phyloP scores from a whole-genome alignment of 768 basidiomycete genomes.

The Suillus brevipes region DNA sequence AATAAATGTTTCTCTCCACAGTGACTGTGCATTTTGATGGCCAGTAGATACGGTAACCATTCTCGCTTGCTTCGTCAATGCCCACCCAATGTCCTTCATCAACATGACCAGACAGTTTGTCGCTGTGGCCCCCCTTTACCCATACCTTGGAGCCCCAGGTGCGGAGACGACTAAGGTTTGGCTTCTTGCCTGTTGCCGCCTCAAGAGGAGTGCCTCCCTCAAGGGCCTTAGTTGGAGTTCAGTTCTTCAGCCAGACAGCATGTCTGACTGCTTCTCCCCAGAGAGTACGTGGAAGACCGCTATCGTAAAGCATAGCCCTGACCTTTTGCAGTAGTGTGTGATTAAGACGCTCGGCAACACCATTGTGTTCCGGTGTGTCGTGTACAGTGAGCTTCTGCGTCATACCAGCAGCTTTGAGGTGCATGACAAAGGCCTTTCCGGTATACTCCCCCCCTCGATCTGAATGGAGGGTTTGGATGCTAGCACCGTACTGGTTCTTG shows the following conservation, averaged over 20 bases:
- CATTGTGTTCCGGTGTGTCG: conserved; percentile 36
- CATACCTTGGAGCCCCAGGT: not conserved
- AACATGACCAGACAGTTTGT: conserved; percentile 12
- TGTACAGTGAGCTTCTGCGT: conserved; percentile 24
- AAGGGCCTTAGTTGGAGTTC: not conserved
- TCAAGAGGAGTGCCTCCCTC: not conserved
- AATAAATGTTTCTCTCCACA: conserved; percentile 12
- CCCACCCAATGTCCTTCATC: conserved; percentile 14
- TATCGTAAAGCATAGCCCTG: conserved; percentile 27
- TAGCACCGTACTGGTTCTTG: too few species aligned
- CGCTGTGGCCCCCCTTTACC: not conserved
- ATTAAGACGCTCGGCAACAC: conserved; percentile 35
- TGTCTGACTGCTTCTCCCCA: conserved; percentile 32
- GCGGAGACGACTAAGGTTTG: accelerated
- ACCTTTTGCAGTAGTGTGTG: conserved; percentile 23
- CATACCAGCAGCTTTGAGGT: conserved; percentile 22
- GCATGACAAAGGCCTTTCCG: conserved; percentile 20
- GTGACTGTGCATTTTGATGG: conserved; percentile 16
- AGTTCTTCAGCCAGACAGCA: conserved; percentile 18
- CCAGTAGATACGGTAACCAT: conserved; percentile 28
- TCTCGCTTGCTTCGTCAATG: conserved; percentile 15
- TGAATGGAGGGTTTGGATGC: not conserved
- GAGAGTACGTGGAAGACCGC: conserved; percentile 21
- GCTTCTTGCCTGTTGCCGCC: not conserved
- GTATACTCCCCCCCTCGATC: conserved; percentile 34